phyloP scores from a whole-genome alignment of 495 filamentous ascomycete genomes.

The Ramalina intermedia region DNA sequence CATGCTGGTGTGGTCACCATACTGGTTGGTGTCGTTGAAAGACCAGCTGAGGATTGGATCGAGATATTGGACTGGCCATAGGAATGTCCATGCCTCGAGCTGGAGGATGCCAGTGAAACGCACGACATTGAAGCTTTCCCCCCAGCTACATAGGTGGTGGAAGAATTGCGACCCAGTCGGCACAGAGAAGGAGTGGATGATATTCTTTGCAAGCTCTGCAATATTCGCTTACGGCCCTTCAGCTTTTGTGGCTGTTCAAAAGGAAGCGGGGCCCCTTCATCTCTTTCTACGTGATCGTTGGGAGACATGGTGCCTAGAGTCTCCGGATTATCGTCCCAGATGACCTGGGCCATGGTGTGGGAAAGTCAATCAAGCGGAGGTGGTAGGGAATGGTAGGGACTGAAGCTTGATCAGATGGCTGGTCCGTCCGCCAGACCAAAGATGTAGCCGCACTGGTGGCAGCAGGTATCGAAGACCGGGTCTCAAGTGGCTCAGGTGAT shows the following conservation, averaged over 20 bases:
- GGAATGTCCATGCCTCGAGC: slow-evolving; percentile 37
- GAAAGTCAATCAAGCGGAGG: not conserved
- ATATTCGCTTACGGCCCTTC: slow-evolving; percentile 57
- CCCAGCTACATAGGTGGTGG: slow-evolving; percentile 44
- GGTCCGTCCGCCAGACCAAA: too few relatives aligned
- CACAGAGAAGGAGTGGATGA: slow-evolving; percentile 70
- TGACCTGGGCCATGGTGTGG: slow-evolving; percentile 12
- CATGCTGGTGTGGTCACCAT: slow-evolving; percentile 34
- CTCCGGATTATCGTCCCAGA: too few relatives aligned
- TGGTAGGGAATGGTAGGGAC: too few relatives aligned
- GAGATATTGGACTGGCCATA: slow-evolving; percentile 44
- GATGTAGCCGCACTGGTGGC: too few relatives aligned
- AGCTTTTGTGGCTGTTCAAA: slow-evolving; percentile 44
- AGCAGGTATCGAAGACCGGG: too few relatives aligned
- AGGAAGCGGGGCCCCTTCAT: slow-evolving; percentile 19
- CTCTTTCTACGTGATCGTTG: slow-evolving; percentile 3
- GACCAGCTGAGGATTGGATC: slow-evolving; percentile 40
- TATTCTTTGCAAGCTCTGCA: slow-evolving; percentile 74
- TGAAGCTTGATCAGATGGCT: too few relatives aligned
- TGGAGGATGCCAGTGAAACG: slow-evolving; percentile 56
- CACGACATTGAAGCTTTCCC: slow-evolving; percentile 74
- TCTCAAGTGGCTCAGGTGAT: too few relatives aligned
- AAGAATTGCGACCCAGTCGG: slow-evolving; percentile 42
- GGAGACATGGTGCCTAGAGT: slow-evolving; percentile 7
- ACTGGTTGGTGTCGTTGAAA: slow-evolving; percentile 52